A percentile compares a stretch with the other conserved stretches of the same genome.
Conservation (phyloP, 2,329 filamentous ascomycete genomes). For the Aspergillus novoparasiticus region DNA sequence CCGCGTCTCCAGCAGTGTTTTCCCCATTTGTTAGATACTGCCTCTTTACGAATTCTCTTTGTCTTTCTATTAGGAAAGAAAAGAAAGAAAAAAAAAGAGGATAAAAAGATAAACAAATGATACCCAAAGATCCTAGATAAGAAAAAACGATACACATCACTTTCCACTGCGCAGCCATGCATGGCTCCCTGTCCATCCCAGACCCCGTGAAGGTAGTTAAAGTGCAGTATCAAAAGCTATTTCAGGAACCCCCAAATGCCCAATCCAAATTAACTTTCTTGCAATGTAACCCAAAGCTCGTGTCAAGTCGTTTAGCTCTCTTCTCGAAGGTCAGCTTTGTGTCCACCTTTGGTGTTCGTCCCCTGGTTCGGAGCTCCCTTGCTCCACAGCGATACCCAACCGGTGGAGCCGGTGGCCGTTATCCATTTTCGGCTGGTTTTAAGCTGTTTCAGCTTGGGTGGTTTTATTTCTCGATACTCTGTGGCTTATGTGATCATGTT, state of each 20-base stretch:
- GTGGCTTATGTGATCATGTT: too few relatives aligned
- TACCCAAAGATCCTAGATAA: too few relatives aligned
- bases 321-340: background rate
- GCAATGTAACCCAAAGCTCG: background rate
- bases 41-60: background rate
- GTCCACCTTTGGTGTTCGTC: background rate
- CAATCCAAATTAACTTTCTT: background rate
- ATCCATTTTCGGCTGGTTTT: background rate
- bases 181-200: too few relatives aligned
- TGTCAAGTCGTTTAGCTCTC: background rate
- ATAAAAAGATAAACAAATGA: background rate
- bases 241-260: background rate
- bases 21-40: background rate
- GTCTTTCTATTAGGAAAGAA: background rate
- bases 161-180: too few relatives aligned
- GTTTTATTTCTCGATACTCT: background rate
- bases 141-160: too few relatives aligned
- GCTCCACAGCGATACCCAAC: background rate
- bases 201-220: too few relatives aligned
- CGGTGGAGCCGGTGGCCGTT: background rate
- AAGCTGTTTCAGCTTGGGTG: background rate
- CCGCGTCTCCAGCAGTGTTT: background rate
- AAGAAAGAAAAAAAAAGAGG: background rate
- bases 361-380: background rate
- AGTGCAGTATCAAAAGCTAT: too few relatives aligned